phyloP scores from a whole-genome alignment of 768 basidiomycete genomes.

The Tephrocybe sp. region DNA sequence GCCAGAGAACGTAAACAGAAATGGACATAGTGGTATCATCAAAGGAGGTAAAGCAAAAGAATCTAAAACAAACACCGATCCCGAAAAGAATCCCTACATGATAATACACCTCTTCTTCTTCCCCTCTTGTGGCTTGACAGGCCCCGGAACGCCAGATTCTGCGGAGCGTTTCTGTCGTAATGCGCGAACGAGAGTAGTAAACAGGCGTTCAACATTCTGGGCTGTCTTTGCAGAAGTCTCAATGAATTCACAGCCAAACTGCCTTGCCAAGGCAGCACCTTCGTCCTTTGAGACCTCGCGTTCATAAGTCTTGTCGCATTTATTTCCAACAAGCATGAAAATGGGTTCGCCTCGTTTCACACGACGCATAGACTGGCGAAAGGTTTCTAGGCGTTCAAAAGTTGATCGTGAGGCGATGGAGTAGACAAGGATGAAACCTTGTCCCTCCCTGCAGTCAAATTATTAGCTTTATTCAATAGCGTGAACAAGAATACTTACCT shows the following conservation, averaged over 20 bases:
- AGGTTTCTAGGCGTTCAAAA: constrained; percentile 86
- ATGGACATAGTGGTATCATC: constrained; percentile 72
- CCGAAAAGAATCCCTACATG: constrained; percentile 71
- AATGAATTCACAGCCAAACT: constrained; percentile 90
- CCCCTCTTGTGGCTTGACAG: constrained; percentile 38
- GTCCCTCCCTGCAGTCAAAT: constrained; percentile 69
- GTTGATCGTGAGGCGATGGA: constrained; percentile 93
- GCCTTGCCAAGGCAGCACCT: constrained; percentile 74
- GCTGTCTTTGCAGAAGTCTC: constrained; percentile 98
- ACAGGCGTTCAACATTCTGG: constrained; percentile 87
- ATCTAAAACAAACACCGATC: constrained; percentile 66
- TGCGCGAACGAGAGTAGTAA: constrained; percentile 82
- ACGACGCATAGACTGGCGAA: constrained; percentile 85
- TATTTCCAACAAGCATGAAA: constrained; percentile 96
- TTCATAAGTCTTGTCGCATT: constrained; percentile 88
- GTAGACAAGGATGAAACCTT: constrained; percentile 97
- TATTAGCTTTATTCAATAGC: constrained; percentile 8
- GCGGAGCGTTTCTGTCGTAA: constrained; percentile 69
- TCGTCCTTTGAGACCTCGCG: constrained; percentile 92
- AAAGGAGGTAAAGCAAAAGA: constrained; percentile 66
- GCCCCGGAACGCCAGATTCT: constrained; percentile 41
- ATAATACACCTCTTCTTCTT: constrained; percentile 65
- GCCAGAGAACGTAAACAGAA: constrained; percentile 25
- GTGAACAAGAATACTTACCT: constrained; percentile 54
- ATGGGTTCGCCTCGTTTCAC: constrained; percentile 84